Conservation (phyloP, 2,329 filamentous ascomycete genomes). For the Stromatinia cepivora region DNA sequence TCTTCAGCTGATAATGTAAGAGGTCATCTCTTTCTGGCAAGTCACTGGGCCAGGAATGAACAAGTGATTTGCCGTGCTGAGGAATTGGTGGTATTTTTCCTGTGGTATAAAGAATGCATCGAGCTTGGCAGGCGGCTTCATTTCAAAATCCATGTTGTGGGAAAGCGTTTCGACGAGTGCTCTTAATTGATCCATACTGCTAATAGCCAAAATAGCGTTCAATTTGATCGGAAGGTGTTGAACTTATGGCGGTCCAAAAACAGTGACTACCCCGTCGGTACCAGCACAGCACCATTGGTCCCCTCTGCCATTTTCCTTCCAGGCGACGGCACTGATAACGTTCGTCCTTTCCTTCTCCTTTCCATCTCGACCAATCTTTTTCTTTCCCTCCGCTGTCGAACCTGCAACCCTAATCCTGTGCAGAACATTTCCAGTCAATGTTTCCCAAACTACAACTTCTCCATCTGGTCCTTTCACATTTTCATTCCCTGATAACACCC, state of each 20-base stretch:
- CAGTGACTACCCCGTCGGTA: constrained; percentile 65
- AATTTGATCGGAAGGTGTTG: neutral
- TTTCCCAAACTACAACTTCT: constrained; percentile 73
- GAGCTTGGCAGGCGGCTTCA: neutral
- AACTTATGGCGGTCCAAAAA: constrained; percentile 50
- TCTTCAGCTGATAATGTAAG: neutral
- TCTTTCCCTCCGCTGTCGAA: constrained; percentile 43
- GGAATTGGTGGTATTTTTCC: neutral
- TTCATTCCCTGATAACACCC: constrained; percentile 81
- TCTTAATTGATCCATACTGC: neutral
- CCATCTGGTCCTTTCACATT: constrained; percentile 34
- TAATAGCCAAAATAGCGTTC: neutral
- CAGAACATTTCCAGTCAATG: constrained; percentile 69
- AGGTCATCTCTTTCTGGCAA: neutral
- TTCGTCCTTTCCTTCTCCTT: constrained; percentile 60
- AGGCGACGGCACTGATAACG: constrained; percentile 61
- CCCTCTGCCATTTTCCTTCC: constrained; percentile 62
- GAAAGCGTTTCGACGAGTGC: neutral
- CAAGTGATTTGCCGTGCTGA: neutral
- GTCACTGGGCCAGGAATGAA: neutral
- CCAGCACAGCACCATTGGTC: constrained; percentile 66
- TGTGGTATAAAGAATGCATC: neutral
- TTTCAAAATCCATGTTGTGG: neutral
- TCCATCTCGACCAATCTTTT: constrained; percentile 58
- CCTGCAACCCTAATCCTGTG: constrained; percentile 56